Conservation (phyloP, 2,329 filamentous ascomycete genomes). For the Clarireedia paspali region DNA sequence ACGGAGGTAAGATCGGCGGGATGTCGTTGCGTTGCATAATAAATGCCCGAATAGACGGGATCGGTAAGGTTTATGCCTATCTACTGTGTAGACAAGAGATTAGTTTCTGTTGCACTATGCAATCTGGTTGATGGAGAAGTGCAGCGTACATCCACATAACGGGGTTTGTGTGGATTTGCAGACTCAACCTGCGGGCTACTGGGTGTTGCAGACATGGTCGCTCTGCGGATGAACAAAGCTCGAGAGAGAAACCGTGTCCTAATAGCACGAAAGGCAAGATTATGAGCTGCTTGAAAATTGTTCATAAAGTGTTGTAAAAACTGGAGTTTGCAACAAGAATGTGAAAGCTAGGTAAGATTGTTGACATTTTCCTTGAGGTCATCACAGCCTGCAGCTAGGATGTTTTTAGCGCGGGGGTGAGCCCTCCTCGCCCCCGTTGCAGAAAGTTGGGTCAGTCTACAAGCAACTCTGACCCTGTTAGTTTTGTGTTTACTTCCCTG, state of each 20-base stretch:
- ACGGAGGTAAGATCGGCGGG: conserved; percentile 69
- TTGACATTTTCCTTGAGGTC: too few species aligned
- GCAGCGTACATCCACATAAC: conserved; percentile 10
- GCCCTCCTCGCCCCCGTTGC: too few species aligned
- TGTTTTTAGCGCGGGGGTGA: too few species aligned
- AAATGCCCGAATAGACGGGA: conserved; percentile 76
- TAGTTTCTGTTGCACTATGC: not conserved
- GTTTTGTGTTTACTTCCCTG: too few species aligned
- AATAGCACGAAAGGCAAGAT: not conserved
- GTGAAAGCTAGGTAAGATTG: too few species aligned
- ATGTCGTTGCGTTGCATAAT: conserved; percentile 72
- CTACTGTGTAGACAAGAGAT: conserved; percentile 32
- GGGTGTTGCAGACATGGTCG: not conserved
- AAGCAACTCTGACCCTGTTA: too few species aligned
- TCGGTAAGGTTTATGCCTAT: conserved; percentile 96
- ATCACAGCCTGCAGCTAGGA: too few species aligned
- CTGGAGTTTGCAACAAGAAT: too few species aligned
- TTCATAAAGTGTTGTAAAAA: not conserved
- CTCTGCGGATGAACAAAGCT: not conserved
- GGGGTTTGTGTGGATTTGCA: not conserved
- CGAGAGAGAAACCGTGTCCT: not conserved
- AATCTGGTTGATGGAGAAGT: not conserved
- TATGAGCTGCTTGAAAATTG: not conserved
- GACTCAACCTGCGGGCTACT: not conserved
- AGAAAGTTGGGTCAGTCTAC: too few species aligned